Conservation (phyloP, 805 yeast genomes). For the Groenewaldozyma salmanticensis region DNA sequence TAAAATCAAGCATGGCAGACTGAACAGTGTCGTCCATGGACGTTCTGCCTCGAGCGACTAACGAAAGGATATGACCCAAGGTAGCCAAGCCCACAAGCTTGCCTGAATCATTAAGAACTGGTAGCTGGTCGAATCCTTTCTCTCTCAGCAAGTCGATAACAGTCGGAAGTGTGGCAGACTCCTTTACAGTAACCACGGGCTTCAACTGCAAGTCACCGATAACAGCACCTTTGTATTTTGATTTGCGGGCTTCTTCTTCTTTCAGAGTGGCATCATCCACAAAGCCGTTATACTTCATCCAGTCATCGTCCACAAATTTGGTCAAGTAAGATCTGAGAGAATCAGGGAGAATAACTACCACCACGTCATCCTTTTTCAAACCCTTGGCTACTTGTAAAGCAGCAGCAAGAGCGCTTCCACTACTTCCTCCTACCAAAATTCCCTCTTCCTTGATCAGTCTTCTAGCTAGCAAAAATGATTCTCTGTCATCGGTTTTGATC, state of each 20-base stretch:
- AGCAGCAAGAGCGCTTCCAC: slow-evolving; percentile 77
- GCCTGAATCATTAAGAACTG: slow-evolving; percentile 52
- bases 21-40: slow-evolving; percentile 46
- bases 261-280: slow-evolving; percentile 43
- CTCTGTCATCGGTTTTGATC: slow-evolving; percentile 81
- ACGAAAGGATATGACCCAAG: slow-evolving; percentile 58
- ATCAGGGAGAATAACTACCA: slow-evolving; percentile 80
- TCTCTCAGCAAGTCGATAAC: slow-evolving; percentile 63
- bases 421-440: slow-evolving; percentile 80
- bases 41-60: slow-evolving; percentile 51
- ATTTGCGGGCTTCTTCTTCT: slow-evolving; percentile 27
- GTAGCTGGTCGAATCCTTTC: slow-evolving; percentile 78
- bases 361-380: slow-evolving; percentile 60
- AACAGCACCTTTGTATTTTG: slow-evolving; percentile 41
- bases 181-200: slow-evolving; percentile 68
- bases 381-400: slow-evolving; percentile 59
- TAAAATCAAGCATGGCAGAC: slow-evolving; percentile 62
- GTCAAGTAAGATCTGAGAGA: slow-evolving; percentile 78
- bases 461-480: slow-evolving; percentile 70
- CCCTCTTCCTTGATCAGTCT: slow-evolving; percentile 79
- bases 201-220: slow-evolving; percentile 63
- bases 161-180: slow-evolving; percentile 46
- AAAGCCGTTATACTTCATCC: slow-evolving; percentile 76
- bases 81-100: slow-evolving; percentile 70
- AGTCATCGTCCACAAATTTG: slow-evolving; percentile 82